Evolutionary conservation across 148 eudicot genomes (phyloP), one percentile per base, ranked within the genome.

Genomic region (Rheum nobile): DNA sequence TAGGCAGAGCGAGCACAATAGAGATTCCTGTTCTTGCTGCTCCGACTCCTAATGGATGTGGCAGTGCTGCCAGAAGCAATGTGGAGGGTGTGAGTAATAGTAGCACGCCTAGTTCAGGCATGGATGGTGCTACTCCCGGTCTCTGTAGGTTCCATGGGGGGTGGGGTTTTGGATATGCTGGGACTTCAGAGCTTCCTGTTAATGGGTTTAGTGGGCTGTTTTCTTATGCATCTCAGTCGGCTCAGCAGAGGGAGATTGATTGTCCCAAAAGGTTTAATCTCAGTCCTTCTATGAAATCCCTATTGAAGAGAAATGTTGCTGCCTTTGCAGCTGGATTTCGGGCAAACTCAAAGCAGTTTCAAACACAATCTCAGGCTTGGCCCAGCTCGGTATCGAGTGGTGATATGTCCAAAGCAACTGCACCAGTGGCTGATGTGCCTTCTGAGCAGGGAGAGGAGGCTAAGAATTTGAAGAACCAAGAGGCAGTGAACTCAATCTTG

Each of bases 221-320:
- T 41, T 74, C 92, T 0, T 84, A 79, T 82, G 83, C 88, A 9
- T 78, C 91, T 0, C 91, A 90, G 65, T 77, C 79, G 41, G 79
- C 79, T 43, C 74, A 85, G 42, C 93, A 82, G 59, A 87, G 78
- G 67, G 96, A 96, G 83, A 86, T 90, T 74, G 97, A 96, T 71
- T 92, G 88, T 79, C 94, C 92, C 28, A 90, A 96, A 84, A 83
- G 97, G 83, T 92, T 88, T 79, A 90, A 88, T 82, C 96, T 96
- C 17, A 88, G 85, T 72, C 99, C 97, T 76, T 85, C 94, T 0
- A 90, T 92, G 99, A 90, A 90, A 72, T 87, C 83, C 32, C 75
- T 90, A 79, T 81, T 96, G 81, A 92, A 86, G 80, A 85, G 90
- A 80, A 92, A 96, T 79, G 97, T 92, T 67, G 91, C 97, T 11